Base-by-base conservation (phyloP, 2,329 filamentous ascomycete species). In the Calycina herbarum region DNA sequence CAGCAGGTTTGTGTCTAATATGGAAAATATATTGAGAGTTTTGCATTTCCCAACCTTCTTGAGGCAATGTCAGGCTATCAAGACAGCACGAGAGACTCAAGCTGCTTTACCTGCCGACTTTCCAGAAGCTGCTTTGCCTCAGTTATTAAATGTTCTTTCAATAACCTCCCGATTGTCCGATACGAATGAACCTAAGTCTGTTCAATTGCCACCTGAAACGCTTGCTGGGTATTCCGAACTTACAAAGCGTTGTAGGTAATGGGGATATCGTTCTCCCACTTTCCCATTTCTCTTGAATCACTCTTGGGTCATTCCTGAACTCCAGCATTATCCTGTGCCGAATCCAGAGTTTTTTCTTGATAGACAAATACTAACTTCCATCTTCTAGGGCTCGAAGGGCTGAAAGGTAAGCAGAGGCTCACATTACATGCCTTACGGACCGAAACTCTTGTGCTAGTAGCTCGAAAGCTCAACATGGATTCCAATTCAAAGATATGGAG, bases 41-140 rank as follows among this genome's bases (percentile, higher is more conserved):
- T 27, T 73, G 2, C 70, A 73, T 45, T 67, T 72, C 17, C 64
- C 67, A 5, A 67, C 66, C 6, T 68, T 71, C 42, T 54, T 62
- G 3, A 67, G 60, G 58, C 62, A 66, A 38, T 65, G 65, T 45
- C 48, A 61, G 15, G 63, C 62, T 17, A 63, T 71, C 8, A 62
- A 62, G 42, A 20, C n/a, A 8, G 42, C 57, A 17, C 64, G 64
- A 13, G 17, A 42, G 13, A 61, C 62, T 8, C 58, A 64, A 31
- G 5, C 54, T 27, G 64, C 29, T 20, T 27, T 69, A 7, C 64
- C 68, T 35, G 4, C 60, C 33, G 33, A 62, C 51, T 38, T 71
- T 27, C 51, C 64, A 2, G 65, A 67, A 31, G 63, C 61, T 11
- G 59, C 66, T 10, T 35, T 72, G 13, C 63, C 67, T 51, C 70